Percentiles rank a stretch among this genome's conserved stretches.
Evolutionary conservation across 306 rosid genomes (phyloP).

Genomic region (Trifolium repens): DNA sequence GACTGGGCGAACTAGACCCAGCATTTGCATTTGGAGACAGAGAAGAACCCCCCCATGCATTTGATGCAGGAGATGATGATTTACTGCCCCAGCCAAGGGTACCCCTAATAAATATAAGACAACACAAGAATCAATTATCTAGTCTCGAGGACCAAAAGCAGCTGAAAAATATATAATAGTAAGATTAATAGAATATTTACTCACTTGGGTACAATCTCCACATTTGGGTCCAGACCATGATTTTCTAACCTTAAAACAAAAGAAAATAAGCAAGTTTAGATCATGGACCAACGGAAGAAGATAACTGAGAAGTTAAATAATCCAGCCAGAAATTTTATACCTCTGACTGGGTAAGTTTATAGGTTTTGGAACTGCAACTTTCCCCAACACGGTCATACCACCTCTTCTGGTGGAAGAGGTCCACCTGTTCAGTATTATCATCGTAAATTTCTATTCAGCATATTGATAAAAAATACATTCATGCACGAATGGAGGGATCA

Average conservation of each 20-base stretch:
- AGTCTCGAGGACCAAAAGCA: slow-evolving; percentile 19
- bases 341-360: slow-evolving; percentile 95
- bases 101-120: slow-evolving; percentile 63
- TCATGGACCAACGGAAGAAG: slow-evolving; percentile 32
- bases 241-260: slow-evolving; percentile 83
- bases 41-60: slow-evolving; percentile 97
- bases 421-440: slow-evolving; percentile 63
- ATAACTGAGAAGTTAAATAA: slow-evolving; percentile 30
- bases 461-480: slow-evolving; percentile 2
- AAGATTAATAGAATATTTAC: slow-evolving; percentile 41
- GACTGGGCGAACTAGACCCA: slow-evolving; percentile 76
- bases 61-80: slow-evolving; percentile 78
- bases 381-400: slow-evolving; percentile 92
- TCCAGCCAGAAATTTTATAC: slow-evolving; percentile 52
- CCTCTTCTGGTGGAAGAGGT: slow-evolving; percentile 86
- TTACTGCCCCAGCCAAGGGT: slow-evolving; percentile 93
- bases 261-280: slow-evolving; percentile 44
- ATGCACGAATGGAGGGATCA: not conserved
- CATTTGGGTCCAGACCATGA: slow-evolving; percentile 90
- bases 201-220: slow-evolving; percentile 99
- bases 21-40: slow-evolving; percentile 85
- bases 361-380: slow-evolving; percentile 93
- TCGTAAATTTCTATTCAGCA: slow-evolving; percentile 22
- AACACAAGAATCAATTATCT: slow-evolving; percentile 34
- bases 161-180: slow-evolving; percentile 16